Evolutionary conservation across 345 rosid genomes (phyloP).

Genomic region (Citrus cavaleriei): DNA sequence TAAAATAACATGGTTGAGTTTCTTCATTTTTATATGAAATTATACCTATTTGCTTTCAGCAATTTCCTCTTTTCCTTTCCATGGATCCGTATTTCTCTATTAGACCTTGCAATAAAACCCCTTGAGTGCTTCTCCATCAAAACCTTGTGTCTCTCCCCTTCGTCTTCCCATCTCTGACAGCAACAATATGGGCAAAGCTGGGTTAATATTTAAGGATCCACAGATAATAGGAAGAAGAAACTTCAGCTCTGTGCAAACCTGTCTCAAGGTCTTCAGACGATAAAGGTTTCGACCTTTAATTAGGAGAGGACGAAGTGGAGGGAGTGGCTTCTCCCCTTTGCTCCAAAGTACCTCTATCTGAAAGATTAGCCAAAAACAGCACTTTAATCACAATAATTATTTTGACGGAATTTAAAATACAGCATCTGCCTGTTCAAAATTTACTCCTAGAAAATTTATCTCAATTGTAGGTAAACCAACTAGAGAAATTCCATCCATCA

Average conservation of each 20-base stretch:
- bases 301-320: slow-evolving; percentile 56
- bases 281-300: slow-evolving; percentile 65
- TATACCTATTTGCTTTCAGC: slow-evolving; percentile 23
- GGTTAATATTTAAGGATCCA: background rate
- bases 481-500: too few species aligned
- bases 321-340: slow-evolving; percentile 53
- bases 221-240: background rate
- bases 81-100: slow-evolving; percentile 38
- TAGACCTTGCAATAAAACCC: slow-evolving; percentile 49
- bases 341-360: slow-evolving; percentile 75
- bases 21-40: background rate
- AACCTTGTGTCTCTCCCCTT: slow-evolving; percentile 45
- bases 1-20: background rate
- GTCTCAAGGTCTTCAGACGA: slow-evolving; percentile 46
- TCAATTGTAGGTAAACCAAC: too few species aligned
- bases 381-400: background rate
- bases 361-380: slow-evolving; percentile 10
- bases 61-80: slow-evolving; percentile 40
- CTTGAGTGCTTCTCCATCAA: slow-evolving; percentile 59
- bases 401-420: background rate
- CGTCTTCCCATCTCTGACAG: slow-evolving; percentile 55
- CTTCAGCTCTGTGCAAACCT: slow-evolving; percentile 28
- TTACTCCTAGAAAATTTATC: too few species aligned
- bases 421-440: too few species aligned
- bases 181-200: background rate